These are phyloP conservation scores for Boletus coccyginus DNA, from an alignment of 768 basidiomycete genomes.

Conservation along the genomic window DNA sequence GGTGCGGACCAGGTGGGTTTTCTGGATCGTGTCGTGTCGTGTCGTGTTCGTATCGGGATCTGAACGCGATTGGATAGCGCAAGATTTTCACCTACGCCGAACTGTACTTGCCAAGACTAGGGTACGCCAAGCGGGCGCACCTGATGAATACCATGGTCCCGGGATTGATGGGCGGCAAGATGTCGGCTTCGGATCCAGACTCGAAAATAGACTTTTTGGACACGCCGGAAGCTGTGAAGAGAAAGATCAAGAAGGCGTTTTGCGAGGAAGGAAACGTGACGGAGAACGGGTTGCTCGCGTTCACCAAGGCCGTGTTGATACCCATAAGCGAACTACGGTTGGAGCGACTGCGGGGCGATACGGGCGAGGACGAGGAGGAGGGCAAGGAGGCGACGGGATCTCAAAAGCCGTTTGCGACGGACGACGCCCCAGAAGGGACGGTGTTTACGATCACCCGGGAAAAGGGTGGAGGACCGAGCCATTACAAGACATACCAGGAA, in stretches of 20 bases:
- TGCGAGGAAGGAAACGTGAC: slow-evolving; percentile 90
- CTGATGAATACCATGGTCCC: slow-evolving; percentile 99
- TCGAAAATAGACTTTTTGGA: slow-evolving; percentile 99
- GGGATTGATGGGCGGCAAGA: slow-evolving; percentile 91
- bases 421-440: slow-evolving; percentile 75
- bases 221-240: slow-evolving; percentile 73
- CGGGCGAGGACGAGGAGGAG: slow-evolving; percentile 38
- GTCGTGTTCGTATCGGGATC: neutral
- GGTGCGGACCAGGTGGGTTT: slow-evolving; percentile 88
- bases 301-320: slow-evolving; percentile 83
- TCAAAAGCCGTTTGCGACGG: slow-evolving; percentile 60
- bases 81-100: slow-evolving; percentile 99
- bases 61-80: slow-evolving; percentile 48
- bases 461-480: slow-evolving; percentile 69
- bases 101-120: slow-evolving; percentile 88
- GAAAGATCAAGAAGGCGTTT: slow-evolving; percentile 89
- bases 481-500: slow-evolving; percentile 65
- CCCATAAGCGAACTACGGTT: slow-evolving; percentile 77
- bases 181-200: slow-evolving; percentile 97
- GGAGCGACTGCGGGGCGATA: slow-evolving; percentile 50
- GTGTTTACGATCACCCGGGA: slow-evolving; percentile 78
- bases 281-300: slow-evolving; percentile 87
- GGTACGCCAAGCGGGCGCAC: slow-evolving; percentile 92
- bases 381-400: slow-evolving; percentile 47
- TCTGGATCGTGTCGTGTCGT: neutral